Evolutionary conservation across 83 land plant genomes (phyloP), one percentile per base, ranked within the genome.

Genomic region (Larix sibirica): DNA sequence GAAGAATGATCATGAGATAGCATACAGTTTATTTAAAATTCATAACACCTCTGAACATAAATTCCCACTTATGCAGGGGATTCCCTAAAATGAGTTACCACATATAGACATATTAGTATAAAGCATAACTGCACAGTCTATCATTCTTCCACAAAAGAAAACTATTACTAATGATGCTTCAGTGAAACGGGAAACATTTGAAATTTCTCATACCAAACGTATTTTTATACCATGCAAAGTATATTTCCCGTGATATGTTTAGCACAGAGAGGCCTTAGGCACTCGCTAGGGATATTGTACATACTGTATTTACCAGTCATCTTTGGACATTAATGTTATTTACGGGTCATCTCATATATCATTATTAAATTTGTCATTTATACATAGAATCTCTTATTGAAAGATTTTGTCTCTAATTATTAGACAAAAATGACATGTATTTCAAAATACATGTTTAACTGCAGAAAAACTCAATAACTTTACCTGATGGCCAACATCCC

Each of bases 401-500:
- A 54, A 42, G 9, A n/a, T 73, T 38, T 42, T 42, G 24, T 42
- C 77, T 73, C 56, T 73, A 21, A 21, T 42, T 73, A 7, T 24
- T 23, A 73, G 54, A 42, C 26, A 40, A 20, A 70, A 21, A 42
- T 18, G 44, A 42, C n/a, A 73, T 42, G 3, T n/a, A 50, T n/a
- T 42, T 73, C 26, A 18, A 42, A 42, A 54, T 54, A 54, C 58
- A 54, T 54, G 13, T 54, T 54, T 54, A 54, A 54, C 58, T 54
- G 13, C 16, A 54, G 58, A 54, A 54, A 54, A 54, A 2, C 58
- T 13, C 58, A 54, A 54, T 54, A 54, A 54, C 58, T 12, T 54
- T 20, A 93, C 95, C 94, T 93, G 95, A 84, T 93, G 94, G 64
- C 95, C 95, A 71, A 93, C 95, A 83, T 93, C 95, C 95, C 95